These are phyloP conservation scores for Zoysia matrella DNA, from an alignment of 202 grass and related monocot species.

Conservation along the genomic window DNA sequence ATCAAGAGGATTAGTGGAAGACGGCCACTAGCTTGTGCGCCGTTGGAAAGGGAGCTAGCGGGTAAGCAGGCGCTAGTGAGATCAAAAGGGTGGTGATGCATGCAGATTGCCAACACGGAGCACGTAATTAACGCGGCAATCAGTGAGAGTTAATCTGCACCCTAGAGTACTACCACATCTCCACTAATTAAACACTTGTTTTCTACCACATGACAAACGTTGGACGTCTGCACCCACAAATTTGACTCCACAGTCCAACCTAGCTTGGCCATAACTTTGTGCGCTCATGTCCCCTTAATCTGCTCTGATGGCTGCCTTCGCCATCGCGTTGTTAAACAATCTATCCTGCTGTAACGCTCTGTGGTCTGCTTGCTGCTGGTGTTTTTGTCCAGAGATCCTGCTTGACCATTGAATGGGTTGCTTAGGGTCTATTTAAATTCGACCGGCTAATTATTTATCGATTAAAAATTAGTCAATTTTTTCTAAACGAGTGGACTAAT, in stretches of 20 bases:
- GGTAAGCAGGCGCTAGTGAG: constrained; percentile 14
- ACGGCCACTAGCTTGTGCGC: not conserved
- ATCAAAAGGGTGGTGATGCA: constrained; percentile 43
- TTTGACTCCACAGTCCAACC: constrained; percentile 20
- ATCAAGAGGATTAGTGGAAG: constrained; percentile 46
- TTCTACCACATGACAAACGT: constrained; percentile 14
- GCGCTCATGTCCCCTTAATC: constrained; percentile 25
- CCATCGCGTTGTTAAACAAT: constrained; percentile 38
- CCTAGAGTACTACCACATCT: constrained; percentile 8
- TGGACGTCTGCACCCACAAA: constrained; percentile 14
- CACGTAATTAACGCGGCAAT: constrained; percentile 3
- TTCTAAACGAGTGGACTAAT: constrained; percentile 3
- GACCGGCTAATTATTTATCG: too few species aligned
- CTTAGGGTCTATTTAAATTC: not conserved
- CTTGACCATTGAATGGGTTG: constrained; percentile 49
- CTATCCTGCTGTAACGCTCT: constrained; percentile 30
- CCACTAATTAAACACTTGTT: constrained; percentile 23
- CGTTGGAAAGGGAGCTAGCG: constrained; percentile 42
- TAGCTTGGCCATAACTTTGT: constrained; percentile 1
- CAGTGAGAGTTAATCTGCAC: constrained; percentile 27
- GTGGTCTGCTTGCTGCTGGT: constrained; percentile 37
- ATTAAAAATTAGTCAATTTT: not conserved
- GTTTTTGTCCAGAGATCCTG: constrained; percentile 31
- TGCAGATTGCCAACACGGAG: constrained; percentile 40
- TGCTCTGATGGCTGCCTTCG: constrained; percentile 30